phyloP scores from a whole-genome alignment of 495 filamentous ascomycete species.

The Penicillium antarcticum region DNA sequence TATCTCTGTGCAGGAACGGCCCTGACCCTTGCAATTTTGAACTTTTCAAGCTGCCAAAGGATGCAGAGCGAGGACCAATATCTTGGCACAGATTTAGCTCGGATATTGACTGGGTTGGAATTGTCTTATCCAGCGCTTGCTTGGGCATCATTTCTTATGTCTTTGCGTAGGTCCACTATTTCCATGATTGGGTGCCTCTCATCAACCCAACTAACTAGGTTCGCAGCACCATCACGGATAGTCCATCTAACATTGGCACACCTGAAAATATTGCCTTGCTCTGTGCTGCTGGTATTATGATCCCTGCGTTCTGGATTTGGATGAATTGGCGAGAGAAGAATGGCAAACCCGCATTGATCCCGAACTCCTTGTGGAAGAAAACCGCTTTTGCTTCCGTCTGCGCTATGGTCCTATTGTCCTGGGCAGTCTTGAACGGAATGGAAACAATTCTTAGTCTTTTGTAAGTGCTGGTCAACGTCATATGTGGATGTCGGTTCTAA shows the following conservation, averaged over 20 bases:
- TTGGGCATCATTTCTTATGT: slow-evolving; percentile 49
- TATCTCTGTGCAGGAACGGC: slow-evolving; percentile 43
- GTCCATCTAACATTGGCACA: slow-evolving; percentile 30
- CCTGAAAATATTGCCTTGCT: slow-evolving; percentile 40
- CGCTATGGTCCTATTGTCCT: slow-evolving; percentile 47
- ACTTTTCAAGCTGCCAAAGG: slow-evolving; percentile 30
- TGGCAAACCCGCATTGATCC: slow-evolving; percentile 48
- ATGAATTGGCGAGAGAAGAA: slow-evolving; percentile 38
- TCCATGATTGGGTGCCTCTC: no score
- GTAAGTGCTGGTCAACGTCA: slow-evolving; percentile 11
- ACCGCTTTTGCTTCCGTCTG: slow-evolving; percentile 46
- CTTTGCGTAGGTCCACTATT: slow-evolving; percentile 27
- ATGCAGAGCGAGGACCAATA: slow-evolving; percentile 11
- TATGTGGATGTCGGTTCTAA: background rate
- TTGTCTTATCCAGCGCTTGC: slow-evolving; percentile 34
- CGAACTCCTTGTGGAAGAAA: slow-evolving; percentile 54
- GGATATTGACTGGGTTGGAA: slow-evolving; percentile 53
- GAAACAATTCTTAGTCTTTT: slow-evolving; percentile 53
- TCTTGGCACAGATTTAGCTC: slow-evolving; percentile 9
- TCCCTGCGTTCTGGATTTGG: slow-evolving; percentile 48
- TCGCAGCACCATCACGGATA: slow-evolving; percentile 35
- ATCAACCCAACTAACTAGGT: background rate
- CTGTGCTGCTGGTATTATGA: slow-evolving; percentile 28
- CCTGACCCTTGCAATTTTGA: slow-evolving; percentile 30
- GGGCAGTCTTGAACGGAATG: slow-evolving; percentile 46